Base-by-base conservation (phyloP, 2,329 filamentous ascomycete genomes). In the Arthrobotrys sinensis region DNA sequence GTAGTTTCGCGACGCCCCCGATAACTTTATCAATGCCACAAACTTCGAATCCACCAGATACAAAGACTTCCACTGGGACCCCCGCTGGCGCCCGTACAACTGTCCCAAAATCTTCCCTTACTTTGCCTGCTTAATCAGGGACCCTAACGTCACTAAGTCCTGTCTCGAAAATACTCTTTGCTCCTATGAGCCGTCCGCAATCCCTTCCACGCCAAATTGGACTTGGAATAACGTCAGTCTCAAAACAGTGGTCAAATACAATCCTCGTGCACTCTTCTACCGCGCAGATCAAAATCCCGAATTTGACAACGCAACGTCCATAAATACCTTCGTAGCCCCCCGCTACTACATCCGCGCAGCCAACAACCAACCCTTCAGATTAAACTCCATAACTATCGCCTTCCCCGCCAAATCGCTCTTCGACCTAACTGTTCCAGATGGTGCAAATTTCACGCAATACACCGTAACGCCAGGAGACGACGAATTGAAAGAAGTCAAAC, bases 301-400 rank as follows among this genome's bases (percentile, higher is more conserved):
- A 3, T 16, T 32, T 2, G 60, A 46, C 6, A 40, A 68, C 21
- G 14, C 12, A 12, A 53, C 36, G 21, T 28, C 4, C 2, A 4
- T 28, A 4, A 21, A 45, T 21, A 16, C 14, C 8, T 11, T 7
- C 11, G 53, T 63, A 4, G 64, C 71, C 6, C 71, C 71, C 11
- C 64, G 71, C 1, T 76, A 64, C 45, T 24, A 46, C 36, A 34
- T 76, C 16, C 62, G 5, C n/a, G 7, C 53, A 2, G 19, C 19
- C 3, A 11, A 5, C 8, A 8, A 14, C 5, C 10, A 40, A 4
- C n/a, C 24, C 4, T 65, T 76, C 34, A 2, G 32, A 14, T 24
- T 76, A 16, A 32, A 76, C 38, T 76, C 72, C 7, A 76, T 76
- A 19, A 76, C 72, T n/a, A 50, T 76, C 36, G 28, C 72, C 4